These are phyloP conservation scores for Aureobasidium sp. DNA, from an alignment of 2,329 filamentous ascomycete genomes.

Conservation along the genomic window DNA sequence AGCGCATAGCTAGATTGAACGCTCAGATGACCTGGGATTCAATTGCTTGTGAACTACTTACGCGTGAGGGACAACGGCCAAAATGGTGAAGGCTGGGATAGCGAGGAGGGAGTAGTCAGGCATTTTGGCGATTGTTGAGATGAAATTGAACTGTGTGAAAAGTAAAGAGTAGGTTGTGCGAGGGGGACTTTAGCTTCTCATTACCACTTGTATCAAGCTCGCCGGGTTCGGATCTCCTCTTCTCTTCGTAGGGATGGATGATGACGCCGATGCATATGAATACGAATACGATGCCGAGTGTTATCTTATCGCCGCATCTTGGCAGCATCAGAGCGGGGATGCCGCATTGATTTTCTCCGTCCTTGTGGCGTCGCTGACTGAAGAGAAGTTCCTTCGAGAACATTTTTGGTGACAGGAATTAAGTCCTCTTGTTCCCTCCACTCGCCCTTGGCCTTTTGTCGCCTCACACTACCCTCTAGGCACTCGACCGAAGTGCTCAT, in stretches of 20 bases:
- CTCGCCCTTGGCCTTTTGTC: background rate
- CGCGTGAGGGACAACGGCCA: slow-evolving; percentile 35
- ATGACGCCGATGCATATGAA: background rate
- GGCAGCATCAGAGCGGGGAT: slow-evolving; percentile 1
- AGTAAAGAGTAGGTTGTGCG: no score
- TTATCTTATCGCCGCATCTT: background rate
- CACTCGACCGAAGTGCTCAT: background rate
- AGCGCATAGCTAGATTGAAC: slow-evolving; percentile 24
- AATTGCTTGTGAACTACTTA: slow-evolving; percentile 26
- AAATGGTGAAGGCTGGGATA: slow-evolving; percentile 38
- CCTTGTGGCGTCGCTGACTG: slow-evolving; percentile 6
- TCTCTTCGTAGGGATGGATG: background rate
- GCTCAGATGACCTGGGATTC: background rate
- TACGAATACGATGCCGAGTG: background rate
- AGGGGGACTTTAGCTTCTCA: background rate
- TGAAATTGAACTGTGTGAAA: background rate
- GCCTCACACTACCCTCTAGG: background rate
- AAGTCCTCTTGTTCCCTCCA: background rate
- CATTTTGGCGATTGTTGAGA: slow-evolving; percentile 15
- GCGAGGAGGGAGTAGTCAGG: slow-evolving; percentile 37
- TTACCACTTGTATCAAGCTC: background rate
- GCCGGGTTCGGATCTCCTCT: background rate
- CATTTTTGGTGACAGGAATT: slow-evolving; percentile 14
- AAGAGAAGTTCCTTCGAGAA: slow-evolving; percentile 13
- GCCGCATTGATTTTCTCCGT: background rate